phyloP scores from a whole-genome alignment of 1,284 basidiomycete genomes.

The Puccinia coronata region DNA sequence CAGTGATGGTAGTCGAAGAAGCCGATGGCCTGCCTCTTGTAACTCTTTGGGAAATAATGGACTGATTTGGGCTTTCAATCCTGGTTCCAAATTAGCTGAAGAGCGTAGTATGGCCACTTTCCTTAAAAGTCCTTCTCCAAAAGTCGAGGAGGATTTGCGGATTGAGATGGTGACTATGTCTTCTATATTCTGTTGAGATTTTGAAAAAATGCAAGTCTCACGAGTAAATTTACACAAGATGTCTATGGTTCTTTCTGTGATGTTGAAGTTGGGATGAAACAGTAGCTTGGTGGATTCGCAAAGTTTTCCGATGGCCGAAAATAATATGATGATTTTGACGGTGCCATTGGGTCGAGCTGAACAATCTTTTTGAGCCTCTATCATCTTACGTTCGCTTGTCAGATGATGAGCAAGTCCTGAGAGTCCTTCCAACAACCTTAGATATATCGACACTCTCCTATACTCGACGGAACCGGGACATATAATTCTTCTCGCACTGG shows the following conservation, averaged over 20 bases:
- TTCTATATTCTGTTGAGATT: constrained; percentile 38
- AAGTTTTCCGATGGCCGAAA: constrained; percentile 42
- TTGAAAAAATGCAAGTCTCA: constrained; percentile 44
- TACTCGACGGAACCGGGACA: too few relatives aligned
- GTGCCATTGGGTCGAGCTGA: constrained; percentile 32
- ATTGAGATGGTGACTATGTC: constrained; percentile 39
- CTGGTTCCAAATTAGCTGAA: not conserved
- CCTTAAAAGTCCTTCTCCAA: constrained; percentile 30
- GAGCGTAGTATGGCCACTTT: constrained; percentile 1
- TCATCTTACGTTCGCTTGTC: constrained; percentile 48
- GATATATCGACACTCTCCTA: constrained; percentile 48
- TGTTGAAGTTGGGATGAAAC: constrained; percentile 26
- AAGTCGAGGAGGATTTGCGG: constrained; percentile 31
- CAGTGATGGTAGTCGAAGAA: not conserved
- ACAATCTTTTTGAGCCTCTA: constrained; percentile 46
- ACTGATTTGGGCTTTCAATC: not conserved
- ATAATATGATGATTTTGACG: constrained; percentile 37
- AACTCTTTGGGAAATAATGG: constrained; percentile 37
- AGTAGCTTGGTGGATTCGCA: constrained; percentile 44
- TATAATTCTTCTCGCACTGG: constrained; percentile 66
- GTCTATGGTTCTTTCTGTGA: constrained; percentile 20
- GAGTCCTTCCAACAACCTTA: constrained; percentile 33
- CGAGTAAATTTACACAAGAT: constrained; percentile 34
- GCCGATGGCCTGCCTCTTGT: not conserved
- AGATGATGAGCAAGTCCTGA: constrained; percentile 48